phyloP scores from a whole-genome alignment of 2,329 filamentous ascomycete genomes.

The Xylariaceae sp. region DNA sequence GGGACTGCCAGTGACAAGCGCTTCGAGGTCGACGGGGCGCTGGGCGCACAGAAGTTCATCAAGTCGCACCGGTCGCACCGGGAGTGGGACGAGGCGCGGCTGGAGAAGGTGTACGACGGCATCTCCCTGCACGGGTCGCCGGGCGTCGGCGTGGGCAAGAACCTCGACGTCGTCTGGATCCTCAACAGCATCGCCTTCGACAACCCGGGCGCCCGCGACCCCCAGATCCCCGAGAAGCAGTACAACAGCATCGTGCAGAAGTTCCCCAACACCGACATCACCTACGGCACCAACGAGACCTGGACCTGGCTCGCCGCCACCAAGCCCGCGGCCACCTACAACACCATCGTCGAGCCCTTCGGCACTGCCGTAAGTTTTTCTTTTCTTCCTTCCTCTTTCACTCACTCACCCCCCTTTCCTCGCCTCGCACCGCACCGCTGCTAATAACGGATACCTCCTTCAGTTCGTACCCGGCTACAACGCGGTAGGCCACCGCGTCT shows the following conservation, averaged over 20 bases:
- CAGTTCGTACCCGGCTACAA: slow-evolving; percentile 14
- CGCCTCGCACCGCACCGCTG: background rate
- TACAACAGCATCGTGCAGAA: slow-evolving; percentile 7
- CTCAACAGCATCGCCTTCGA: slow-evolving; percentile 14
- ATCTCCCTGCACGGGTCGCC: slow-evolving; percentile 13
- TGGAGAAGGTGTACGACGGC: slow-evolving; percentile 14
- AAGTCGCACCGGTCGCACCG: slow-evolving; percentile 8
- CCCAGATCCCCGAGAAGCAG: slow-evolving; percentile 7
- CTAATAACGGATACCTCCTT: slow-evolving; percentile 2
- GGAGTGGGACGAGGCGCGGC: slow-evolving; percentile 10
- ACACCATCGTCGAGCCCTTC: slow-evolving; percentile 13
- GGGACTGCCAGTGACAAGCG: slow-evolving; percentile 10
- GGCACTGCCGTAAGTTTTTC: slow-evolving; percentile 12
- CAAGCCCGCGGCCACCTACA: slow-evolving; percentile 16
- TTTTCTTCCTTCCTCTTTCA: background rate
- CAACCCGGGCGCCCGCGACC: slow-evolving; percentile 8
- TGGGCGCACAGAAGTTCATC: slow-evolving; percentile 12
- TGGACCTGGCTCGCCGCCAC: slow-evolving; percentile 13
- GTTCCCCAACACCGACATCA: slow-evolving; percentile 8
- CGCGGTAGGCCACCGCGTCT: slow-evolving; percentile 13
- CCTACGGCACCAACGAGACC: slow-evolving; percentile 15
- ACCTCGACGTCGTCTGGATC: slow-evolving; percentile 4
- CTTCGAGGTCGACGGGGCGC: slow-evolving; percentile 14
- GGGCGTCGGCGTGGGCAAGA: slow-evolving; percentile 10
- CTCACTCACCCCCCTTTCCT: background rate